Conservation (phyloP, 2,329 filamentous ascomycete species). For the Tolypocladium pustulatum region DNA sequence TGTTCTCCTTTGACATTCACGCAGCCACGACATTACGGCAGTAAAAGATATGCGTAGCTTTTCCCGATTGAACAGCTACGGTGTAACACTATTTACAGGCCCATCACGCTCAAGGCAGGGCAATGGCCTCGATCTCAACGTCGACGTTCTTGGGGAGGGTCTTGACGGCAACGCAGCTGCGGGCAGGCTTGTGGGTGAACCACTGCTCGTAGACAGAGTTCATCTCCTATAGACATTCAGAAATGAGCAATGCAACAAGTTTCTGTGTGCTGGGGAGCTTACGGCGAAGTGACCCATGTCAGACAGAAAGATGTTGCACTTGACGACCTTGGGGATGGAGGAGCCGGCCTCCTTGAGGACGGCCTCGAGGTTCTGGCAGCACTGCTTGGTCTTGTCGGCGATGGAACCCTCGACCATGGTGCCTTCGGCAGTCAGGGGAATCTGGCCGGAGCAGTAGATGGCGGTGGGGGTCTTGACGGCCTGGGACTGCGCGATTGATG, state of each 20-base stretch:
- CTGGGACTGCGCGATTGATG: slow-evolving; percentile 38
- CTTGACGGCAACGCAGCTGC: slow-evolving; percentile 85
- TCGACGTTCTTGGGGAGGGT: slow-evolving; percentile 76
- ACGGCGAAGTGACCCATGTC: slow-evolving; percentile 82
- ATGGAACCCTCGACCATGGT: slow-evolving; percentile 49
- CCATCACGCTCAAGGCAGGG: slow-evolving; percentile 41
- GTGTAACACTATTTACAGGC: background rate
- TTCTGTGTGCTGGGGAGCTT: slow-evolving; percentile 12
- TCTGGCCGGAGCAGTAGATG: slow-evolving; percentile 62
- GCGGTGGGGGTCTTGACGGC: slow-evolving; percentile 55
- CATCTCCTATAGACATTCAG: slow-evolving; percentile 44
- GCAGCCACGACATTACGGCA: background rate
- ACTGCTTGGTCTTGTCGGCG: slow-evolving; percentile 50
- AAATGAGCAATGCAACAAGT: background rate
- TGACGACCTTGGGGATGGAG: slow-evolving; percentile 70
- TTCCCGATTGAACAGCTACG: background rate
- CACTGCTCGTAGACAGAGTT: slow-evolving; percentile 78
- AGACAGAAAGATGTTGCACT: slow-evolving; percentile 83
- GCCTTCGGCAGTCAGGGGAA: slow-evolving; percentile 53
- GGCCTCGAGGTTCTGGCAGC: slow-evolving; percentile 69
- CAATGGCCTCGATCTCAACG: slow-evolving; percentile 86
- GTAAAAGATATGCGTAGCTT: background rate
- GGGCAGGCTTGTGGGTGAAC: slow-evolving; percentile 75
- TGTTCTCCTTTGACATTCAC: background rate
- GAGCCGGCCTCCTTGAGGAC: slow-evolving; percentile 77